Percentiles rank a stretch among this genome's conserved stretches.
phyloP scores from a whole-genome alignment of 2,329 filamentous ascomycete species.

The Beauveria sp. region DNA sequence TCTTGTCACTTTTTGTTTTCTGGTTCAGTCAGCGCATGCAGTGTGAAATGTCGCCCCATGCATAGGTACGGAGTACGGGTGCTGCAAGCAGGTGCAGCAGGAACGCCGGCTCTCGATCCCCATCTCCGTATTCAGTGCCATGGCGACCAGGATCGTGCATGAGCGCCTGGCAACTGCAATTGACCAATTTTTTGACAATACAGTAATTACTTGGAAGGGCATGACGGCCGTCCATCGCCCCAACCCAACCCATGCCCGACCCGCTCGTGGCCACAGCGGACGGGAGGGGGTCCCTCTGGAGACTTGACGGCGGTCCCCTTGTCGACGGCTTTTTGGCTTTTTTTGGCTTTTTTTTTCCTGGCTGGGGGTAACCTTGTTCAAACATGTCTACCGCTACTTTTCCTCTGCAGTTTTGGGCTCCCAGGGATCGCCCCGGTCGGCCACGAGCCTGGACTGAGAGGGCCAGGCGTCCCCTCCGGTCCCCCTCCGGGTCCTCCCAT shows the following conservation, averaged over 20 bases:
- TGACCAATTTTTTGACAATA: neutral
- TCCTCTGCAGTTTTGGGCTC: neutral
- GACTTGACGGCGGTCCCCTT: neutral
- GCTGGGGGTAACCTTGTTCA: neutral
- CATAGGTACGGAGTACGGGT: neutral
- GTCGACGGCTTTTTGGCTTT: neutral
- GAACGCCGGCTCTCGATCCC: constrained; percentile 2
- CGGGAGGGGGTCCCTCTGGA: neutral
- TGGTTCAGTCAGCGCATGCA: neutral
- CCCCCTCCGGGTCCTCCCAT: constrained; percentile 3
- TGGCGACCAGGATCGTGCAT: neutral
- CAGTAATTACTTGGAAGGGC: neutral
- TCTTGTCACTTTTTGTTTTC: too few relatives aligned
- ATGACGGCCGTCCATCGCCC: neutral
- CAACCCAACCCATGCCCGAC: neutral
- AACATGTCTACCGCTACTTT: neutral
- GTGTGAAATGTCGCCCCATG: neutral
- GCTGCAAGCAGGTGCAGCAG: neutral
- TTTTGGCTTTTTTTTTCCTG: neutral
- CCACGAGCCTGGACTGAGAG: neutral
- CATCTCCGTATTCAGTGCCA: neutral
- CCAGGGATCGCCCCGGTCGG: neutral
- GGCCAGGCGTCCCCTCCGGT: neutral
- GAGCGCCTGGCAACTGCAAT: neutral
- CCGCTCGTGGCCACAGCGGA: neutral